Evolutionary conservation across 1,139 yeast species (phyloP).

Genomic region (Scheffersomyces illinoinensis): DNA sequence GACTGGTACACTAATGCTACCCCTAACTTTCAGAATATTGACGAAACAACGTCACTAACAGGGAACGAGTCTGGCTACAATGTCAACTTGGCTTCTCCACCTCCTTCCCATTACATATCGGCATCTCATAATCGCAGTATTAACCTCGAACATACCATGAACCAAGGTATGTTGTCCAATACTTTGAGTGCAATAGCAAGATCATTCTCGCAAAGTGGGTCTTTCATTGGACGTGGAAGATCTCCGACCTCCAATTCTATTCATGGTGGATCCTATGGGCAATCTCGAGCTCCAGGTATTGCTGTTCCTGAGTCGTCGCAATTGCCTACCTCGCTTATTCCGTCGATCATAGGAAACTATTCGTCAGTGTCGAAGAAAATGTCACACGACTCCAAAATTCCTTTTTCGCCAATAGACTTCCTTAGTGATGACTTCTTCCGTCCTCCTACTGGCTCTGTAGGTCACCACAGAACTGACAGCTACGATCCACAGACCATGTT

Average conservation of each 20-base stretch:
- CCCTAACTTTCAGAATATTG: constrained; percentile 1
- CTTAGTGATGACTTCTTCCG: constrained; percentile 30
- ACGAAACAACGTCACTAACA: constrained; percentile 10
- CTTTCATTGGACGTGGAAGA: neutral
- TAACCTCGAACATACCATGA: neutral
- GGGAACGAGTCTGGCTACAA: constrained; percentile 1
- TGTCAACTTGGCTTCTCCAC: constrained; percentile 13
- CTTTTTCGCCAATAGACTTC: constrained; percentile 47
- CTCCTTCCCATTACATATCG: constrained; percentile 30
- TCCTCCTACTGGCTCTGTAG: neutral
- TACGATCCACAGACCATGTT: neutral
- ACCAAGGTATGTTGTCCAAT: constrained; percentile 12
- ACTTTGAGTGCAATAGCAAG: constrained; percentile 20
- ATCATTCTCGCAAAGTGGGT: constrained; percentile 16
- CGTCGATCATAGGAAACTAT: constrained; percentile 43
- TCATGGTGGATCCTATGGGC: constrained; percentile 2
- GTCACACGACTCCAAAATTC: constrained; percentile 36
- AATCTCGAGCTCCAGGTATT: neutral
- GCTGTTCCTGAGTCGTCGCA: constrained; percentile 14
- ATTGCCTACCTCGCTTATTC: constrained; percentile 38
- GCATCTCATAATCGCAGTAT: constrained; percentile 10
- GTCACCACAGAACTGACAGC: neutral
- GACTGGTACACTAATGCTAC: constrained; percentile 38
- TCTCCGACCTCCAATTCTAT: constrained; percentile 2
- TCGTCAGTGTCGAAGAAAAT: constrained; percentile 40